Percentiles rank a stretch among this genome's conserved stretches.
These are phyloP conservation scores for Blastocystis sp. DNA, from an alignment of 352 stramenopile species.

Conservation along the genomic window DNA sequence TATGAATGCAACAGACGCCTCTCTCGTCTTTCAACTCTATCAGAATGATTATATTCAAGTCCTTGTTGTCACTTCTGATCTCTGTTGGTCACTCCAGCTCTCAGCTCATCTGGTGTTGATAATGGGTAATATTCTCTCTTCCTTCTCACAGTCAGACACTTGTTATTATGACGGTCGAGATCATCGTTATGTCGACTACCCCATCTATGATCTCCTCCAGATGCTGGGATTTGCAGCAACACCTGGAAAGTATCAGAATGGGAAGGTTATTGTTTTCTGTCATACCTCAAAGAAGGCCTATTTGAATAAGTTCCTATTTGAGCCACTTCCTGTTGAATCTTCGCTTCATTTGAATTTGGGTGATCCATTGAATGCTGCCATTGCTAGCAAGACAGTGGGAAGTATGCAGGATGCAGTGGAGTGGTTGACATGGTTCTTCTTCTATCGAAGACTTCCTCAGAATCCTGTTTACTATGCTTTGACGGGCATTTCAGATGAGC, in stretches of 20 bases:
- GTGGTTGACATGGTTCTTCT: constrained; percentile 99
- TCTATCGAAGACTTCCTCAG: constrained; percentile 95
- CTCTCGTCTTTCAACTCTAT: constrained; percentile 85
- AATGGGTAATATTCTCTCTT: constrained; percentile 77
- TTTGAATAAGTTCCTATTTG: constrained; percentile 96
- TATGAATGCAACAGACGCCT: constrained; percentile 84
- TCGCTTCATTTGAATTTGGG: constrained; percentile 95
- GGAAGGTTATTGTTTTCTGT: constrained; percentile 91
- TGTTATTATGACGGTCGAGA: constrained; percentile 92
- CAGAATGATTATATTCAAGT: constrained; percentile 82
- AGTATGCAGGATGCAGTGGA: constrained; percentile 98
- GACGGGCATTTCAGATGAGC: constrained; percentile 80
- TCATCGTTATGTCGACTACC: constrained; percentile 93
- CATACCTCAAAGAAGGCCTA: constrained; percentile 95
- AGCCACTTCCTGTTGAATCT: constrained; percentile 96
- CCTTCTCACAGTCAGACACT: constrained; percentile 72
- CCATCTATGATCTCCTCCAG: constrained; percentile 91
- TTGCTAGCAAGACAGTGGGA: constrained; percentile 95
- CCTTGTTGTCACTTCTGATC: constrained; percentile 86
- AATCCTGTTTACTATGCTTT: constrained; percentile 99
- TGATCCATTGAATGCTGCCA: constrained; percentile 97
- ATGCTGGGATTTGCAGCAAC: constrained; percentile 86
- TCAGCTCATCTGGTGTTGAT: constrained; percentile 89
- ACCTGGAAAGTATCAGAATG: constrained; percentile 72
- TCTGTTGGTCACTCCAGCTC: constrained; percentile 85